phyloP scores from a whole-genome alignment of 495 filamentous ascomycete species.

The Peziza echinospora region DNA sequence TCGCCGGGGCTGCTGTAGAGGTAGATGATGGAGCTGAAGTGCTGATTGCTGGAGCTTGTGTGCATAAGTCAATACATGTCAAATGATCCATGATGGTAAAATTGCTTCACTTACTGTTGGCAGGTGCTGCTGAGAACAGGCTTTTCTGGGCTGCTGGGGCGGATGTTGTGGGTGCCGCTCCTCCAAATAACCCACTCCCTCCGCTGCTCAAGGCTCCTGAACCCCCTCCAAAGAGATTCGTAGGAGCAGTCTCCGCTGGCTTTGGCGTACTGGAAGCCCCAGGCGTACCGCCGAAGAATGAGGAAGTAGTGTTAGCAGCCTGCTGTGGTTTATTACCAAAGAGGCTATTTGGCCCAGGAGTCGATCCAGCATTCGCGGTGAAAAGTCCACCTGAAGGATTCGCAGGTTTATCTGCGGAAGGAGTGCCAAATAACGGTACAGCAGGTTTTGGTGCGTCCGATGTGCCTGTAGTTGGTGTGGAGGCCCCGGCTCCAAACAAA shows the following conservation, averaged over 20 bases:
- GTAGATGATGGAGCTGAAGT: background rate
- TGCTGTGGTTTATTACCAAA: constrained; percentile 9
- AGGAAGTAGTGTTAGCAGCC: too few species aligned
- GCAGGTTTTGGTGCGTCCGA: background rate
- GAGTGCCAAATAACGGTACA: constrained; percentile 5
- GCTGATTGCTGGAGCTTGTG: constrained; percentile 9
- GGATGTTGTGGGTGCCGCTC: too few species aligned
- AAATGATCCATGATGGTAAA: background rate
- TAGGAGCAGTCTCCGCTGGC: too few species aligned
- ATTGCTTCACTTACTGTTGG: background rate
- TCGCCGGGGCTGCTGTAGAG: background rate
- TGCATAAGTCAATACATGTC: constrained; percentile 9
- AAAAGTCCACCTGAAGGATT: background rate
- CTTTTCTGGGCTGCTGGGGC: too few species aligned
- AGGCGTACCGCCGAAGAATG: too few species aligned
- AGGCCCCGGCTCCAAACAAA: background rate
- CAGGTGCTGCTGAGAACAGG: too few species aligned
- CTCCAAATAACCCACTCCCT: too few species aligned
- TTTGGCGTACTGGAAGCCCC: too few species aligned
- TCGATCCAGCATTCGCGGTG: constrained; percentile 4
- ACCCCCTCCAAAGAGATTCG: too few species aligned
- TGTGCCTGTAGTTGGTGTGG: background rate
- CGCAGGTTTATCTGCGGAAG: background rate
- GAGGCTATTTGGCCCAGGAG: constrained; percentile 2
- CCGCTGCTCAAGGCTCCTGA: too few species aligned